phyloP scores from a whole-genome alignment of 2,329 filamentous ascomycete genomes.

The Aspergillus pseudotamarii region DNA sequence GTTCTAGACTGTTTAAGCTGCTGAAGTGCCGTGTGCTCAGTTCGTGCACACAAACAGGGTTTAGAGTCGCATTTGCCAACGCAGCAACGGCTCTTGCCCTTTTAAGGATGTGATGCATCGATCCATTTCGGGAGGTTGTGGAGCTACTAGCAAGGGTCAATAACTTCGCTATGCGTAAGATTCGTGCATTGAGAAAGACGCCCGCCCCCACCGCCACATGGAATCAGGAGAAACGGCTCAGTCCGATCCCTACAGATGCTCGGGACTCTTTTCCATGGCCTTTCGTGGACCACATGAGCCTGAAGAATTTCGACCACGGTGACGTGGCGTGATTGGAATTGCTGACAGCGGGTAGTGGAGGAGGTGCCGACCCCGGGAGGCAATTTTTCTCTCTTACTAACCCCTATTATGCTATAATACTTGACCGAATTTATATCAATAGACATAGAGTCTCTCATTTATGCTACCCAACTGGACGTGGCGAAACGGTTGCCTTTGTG shows the following conservation, averaged over 20 bases:
- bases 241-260: not conserved
- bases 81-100: not conserved
- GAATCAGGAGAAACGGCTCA: not conserved
- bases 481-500: not conserved
- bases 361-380: not conserved
- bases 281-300: not conserved
- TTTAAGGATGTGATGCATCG: not conserved
- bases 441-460: not conserved
- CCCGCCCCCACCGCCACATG: slow-evolving; percentile 9
- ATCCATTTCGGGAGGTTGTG: not conserved
- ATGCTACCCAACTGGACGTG: not conserved
- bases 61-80: not conserved
- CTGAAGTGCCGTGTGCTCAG: not conserved
- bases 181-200: not conserved
- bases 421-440: not conserved
- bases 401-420: not conserved
- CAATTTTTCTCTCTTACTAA: too few relatives aligned
- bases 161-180: not conserved
- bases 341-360: slow-evolving; percentile 6
- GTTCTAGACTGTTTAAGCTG: not conserved
- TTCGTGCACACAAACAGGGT: not conserved
- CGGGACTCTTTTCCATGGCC: not conserved
- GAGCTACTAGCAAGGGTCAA: not conserved
- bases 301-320: not conserved
- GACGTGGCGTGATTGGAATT: slow-evolving; percentile 2